phyloP scores from a whole-genome alignment of 2,329 filamentous ascomycete genomes.

The Didymella arachidicola region DNA sequence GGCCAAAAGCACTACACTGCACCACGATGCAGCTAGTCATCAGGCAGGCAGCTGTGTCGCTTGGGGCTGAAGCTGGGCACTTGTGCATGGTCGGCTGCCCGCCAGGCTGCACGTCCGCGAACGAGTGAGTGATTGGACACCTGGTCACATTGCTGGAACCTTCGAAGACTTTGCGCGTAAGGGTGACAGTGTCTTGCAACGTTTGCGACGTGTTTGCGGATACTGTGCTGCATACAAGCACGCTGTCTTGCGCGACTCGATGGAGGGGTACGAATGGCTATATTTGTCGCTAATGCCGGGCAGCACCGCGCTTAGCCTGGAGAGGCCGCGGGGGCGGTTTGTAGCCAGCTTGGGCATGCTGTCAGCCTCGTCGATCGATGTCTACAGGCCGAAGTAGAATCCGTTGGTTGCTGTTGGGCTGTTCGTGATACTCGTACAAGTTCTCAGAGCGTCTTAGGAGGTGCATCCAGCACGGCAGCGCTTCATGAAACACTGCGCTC shows the following conservation, averaged over 20 bases:
- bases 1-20: slow-evolving; percentile 32
- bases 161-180: slow-evolving; percentile 7
- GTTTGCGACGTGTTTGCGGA: slow-evolving; percentile 10
- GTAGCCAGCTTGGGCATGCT: slow-evolving; percentile 12
- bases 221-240: slow-evolving; percentile 3
- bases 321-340: slow-evolving; percentile 13
- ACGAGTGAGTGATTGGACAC: slow-evolving; percentile 18
- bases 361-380: slow-evolving; percentile 16
- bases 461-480: slow-evolving; percentile 22
- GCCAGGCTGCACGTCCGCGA: slow-evolving; percentile 20
- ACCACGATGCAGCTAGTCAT: slow-evolving; percentile 41
- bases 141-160: slow-evolving; percentile 16
- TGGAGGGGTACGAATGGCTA: slow-evolving; percentile 15
- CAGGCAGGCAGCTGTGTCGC: slow-evolving; percentile 32
- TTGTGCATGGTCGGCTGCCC: slow-evolving; percentile 37
- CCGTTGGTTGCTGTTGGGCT: slow-evolving; percentile 4
- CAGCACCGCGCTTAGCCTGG: slow-evolving; percentile 15
- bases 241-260: slow-evolving; percentile 3
- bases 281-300: slow-evolving; percentile 15
- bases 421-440: slow-evolving; percentile 5
- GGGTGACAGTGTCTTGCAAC: slow-evolving; percentile 1
- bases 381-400: slow-evolving; percentile 1
- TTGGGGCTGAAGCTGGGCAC: slow-evolving; percentile 30
- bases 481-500: slow-evolving; percentile 30
- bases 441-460: not conserved